These are phyloP conservation scores for Saccharum spontaneum DNA, from an alignment of 176 grass and related monocot genomes.

Conservation along the genomic window DNA sequence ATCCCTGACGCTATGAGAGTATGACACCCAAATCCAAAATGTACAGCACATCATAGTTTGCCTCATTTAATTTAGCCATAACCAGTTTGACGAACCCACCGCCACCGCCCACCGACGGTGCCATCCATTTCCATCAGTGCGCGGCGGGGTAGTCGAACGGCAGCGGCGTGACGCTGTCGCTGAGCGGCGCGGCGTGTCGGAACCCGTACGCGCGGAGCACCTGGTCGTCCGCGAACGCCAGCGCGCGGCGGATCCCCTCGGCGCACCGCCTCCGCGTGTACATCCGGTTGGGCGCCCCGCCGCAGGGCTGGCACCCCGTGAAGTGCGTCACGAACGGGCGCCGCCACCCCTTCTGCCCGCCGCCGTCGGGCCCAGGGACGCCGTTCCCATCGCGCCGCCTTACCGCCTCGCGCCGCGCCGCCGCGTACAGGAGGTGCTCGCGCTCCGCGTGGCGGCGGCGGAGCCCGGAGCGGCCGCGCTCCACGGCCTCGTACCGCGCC, in stretches of 20 bases:
- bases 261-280: slow-evolving; percentile 58
- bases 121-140: background rate
- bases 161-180: slow-evolving; percentile 48
- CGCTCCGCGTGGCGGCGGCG: slow-evolving; percentile 58
- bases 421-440: slow-evolving; percentile 42
- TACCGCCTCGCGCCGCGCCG: slow-evolving; percentile 24
- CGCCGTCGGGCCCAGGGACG: slow-evolving; percentile 12
- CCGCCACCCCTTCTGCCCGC: slow-evolving; percentile 44
- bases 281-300: slow-evolving; percentile 50
- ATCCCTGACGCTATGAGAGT: background rate
- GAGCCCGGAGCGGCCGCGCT: slow-evolving; percentile 21
- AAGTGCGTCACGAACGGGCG: slow-evolving; percentile 79
- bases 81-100: background rate
- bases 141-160: slow-evolving; percentile 61
- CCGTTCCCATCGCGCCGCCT: background rate
- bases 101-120: background rate
- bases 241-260: slow-evolving; percentile 69
- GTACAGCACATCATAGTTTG: too few relatives aligned
- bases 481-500: slow-evolving; percentile 40
- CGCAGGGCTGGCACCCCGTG: slow-evolving; percentile 76
- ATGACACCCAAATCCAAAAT: background rate
- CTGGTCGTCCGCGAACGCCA: slow-evolving; percentile 86
- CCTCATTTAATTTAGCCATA: background rate
- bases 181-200: slow-evolving; percentile 46
- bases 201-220: slow-evolving; percentile 75